Base-by-base conservation (phyloP, 345 rosid species). In the Mallotus nudiflorus region DNA sequence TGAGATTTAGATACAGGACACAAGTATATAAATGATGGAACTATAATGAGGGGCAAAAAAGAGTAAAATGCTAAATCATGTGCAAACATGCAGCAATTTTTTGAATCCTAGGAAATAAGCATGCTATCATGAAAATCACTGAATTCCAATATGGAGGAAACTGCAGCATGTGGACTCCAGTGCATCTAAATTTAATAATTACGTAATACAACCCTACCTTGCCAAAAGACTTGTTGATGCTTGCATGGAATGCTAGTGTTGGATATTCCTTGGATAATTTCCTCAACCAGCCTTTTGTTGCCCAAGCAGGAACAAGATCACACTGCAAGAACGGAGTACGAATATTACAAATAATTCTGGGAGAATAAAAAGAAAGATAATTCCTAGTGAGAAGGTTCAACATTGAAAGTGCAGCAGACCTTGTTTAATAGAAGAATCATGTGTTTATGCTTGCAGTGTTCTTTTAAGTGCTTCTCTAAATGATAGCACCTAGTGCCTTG, bases 241-340 rank as follows among this genome's bases (percentile, higher is more conserved):
- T 90, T 12, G 99, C 99, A 84, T 95, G 99, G 83, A 95, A 95
- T 18, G 99, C 99, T 61, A 95, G 81, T 72, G 92, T 88, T 77
- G 99, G 98, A 77, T 90, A 92, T 72, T 92, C 96, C 83, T 86
- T 92, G 67, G 97, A 92, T 78, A 95, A 76, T 49, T 84, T 75
- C 72, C 97, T 84, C 65, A 95, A 92, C 98, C 98, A 95, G 44
- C 87, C 90, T 81, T 90, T 92, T 25, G 99, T 95, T 59, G 93
- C 90, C 99, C 98, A 95, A 49, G 98, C 93, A 52, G 98, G 99
- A 40, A 92, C 78, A 66, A 95, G 96, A 86, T 95, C 99, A 65
- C 98, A 95, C 98, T 94, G 82, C 29, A 12, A 64, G 72, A 51
- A 31, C 42, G 37, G 0, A 18, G n/a, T 16, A 75, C 12, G 22